Evolutionary conservation across 768 basidiomycete genomes (phyloP), one percentile per base, ranked within the genome.

Genomic region (Vararia minispora): DNA sequence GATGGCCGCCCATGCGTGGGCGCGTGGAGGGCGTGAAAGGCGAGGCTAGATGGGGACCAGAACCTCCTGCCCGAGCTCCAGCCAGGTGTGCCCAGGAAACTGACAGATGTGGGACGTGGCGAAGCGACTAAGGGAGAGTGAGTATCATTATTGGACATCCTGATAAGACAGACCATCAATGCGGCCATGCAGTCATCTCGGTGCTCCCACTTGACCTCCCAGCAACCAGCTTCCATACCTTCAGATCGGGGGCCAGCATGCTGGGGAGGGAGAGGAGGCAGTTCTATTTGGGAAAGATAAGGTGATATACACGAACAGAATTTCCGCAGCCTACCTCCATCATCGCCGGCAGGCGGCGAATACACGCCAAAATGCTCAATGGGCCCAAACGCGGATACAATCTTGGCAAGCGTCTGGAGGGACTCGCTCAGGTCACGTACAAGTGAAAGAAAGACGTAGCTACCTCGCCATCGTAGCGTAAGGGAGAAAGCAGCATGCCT

Each of bases 1-100:
- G n/a, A n/a, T n/a, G n/a, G n/a, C n/a, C n/a, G n/a, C n/a, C n/a
- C n/a, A n/a, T n/a, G n/a, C n/a, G n/a, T n/a, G n/a, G n/a, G n/a
- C n/a, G n/a, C n/a, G n/a, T n/a, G n/a, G n/a, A n/a, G n/a, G n/a
- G n/a, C n/a, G n/a, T n/a, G n/a, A n/a, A n/a, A n/a, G n/a, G n/a
- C n/a, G n/a, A n/a, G n/a, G n/a, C n/a, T n/a, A n/a, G n/a, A n/a
- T n/a, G n/a, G n/a, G n/a, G n/a, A n/a, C n/a, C n/a, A n/a, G n/a
- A n/a, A n/a, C n/a, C n/a, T n/a, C n/a, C n/a, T n/a, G n/a, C n/a
- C n/a, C n/a, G n/a, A n/a, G n/a, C n/a, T n/a, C n/a, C n/a, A n/a
- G n/a, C n/a, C 41, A 79, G 77, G 54, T 87, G 84, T 13, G 83
- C 80, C 84, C 85, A 87, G 17, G 82, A 82, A 6, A 83, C 77